phyloP scores from a whole-genome alignment of 768 basidiomycete genomes.

The Omphalotus guepiniiformis region DNA sequence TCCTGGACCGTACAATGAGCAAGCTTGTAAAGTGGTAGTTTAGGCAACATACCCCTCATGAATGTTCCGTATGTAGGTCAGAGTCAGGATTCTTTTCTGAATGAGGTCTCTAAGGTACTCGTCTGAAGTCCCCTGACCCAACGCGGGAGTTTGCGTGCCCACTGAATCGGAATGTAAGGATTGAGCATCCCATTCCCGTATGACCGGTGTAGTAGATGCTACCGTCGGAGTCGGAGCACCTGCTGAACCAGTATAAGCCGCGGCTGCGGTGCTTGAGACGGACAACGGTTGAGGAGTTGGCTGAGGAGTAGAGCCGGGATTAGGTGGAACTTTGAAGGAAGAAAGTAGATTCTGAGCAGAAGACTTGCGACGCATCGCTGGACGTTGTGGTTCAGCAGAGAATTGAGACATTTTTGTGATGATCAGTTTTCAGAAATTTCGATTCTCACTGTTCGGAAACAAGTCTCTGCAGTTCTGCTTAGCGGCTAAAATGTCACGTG shows the following conservation, averaged over 20 bases:
- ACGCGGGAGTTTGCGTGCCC: constrained; percentile 39
- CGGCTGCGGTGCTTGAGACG: constrained; percentile 32
- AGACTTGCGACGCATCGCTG: constrained; percentile 77
- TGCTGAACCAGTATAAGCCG: constrained; percentile 31
- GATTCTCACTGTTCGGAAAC: background rate
- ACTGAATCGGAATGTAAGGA: constrained; percentile 50
- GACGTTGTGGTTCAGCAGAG: constrained; percentile 32
- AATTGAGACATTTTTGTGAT: constrained; percentile 5
- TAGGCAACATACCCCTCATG: constrained; percentile 70
- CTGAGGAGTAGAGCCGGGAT: constrained; percentile 25
- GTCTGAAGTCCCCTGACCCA: constrained; percentile 63
- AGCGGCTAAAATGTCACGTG: constrained; percentile 3
- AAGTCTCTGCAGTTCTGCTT: background rate
- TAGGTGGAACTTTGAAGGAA: constrained; percentile 54
- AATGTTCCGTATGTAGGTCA: constrained; percentile 81
- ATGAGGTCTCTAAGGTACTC: constrained; percentile 78
- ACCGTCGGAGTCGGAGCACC: constrained; percentile 39
- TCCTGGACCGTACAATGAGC: constrained; percentile 41
- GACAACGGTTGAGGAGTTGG: constrained; percentile 27
- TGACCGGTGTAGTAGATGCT: constrained; percentile 31
- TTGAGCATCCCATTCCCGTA: constrained; percentile 72
- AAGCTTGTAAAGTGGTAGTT: constrained; percentile 1
- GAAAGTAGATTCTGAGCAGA: constrained; percentile 81
- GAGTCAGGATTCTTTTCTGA: constrained; percentile 78
- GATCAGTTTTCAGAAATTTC: background rate